Evolutionary conservation across 1,284 basidiomycete genomes (phyloP).

Genomic region (Sporisorium exsertum): DNA sequence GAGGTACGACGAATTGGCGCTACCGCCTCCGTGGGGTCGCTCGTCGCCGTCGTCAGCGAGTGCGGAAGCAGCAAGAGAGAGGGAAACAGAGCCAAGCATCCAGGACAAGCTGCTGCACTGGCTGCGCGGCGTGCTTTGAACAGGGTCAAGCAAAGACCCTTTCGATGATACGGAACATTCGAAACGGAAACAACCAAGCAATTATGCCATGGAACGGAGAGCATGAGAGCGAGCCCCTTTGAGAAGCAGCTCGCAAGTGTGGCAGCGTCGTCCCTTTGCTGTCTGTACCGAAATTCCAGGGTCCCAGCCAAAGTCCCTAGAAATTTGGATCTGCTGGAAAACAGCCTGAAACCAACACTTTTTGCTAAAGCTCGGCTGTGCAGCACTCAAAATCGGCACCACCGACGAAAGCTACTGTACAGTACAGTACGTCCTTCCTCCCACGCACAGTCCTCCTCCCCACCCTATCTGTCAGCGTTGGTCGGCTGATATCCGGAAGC

Average conservation of each 20-base stretch:
- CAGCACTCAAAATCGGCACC: neutral
- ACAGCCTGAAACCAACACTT: neutral
- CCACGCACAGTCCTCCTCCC: neutral
- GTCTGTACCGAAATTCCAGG: neutral
- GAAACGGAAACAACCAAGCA: too few relatives aligned
- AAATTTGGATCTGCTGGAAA: neutral
- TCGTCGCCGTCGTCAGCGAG: conserved; percentile 2
- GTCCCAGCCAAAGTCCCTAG: neutral
- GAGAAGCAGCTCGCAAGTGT: neutral
- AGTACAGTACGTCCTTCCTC: too few relatives aligned
- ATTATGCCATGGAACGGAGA: too few relatives aligned
- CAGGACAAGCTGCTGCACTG: conserved; percentile 16
- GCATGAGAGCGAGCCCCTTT: too few relatives aligned
- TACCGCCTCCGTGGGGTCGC: conserved; percentile 44
- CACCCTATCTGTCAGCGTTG: neutral
- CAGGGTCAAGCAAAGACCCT: neutral
- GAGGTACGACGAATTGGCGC: conserved; percentile 51
- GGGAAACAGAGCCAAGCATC: neutral
- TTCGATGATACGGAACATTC: too few relatives aligned
- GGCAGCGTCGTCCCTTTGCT: neutral
- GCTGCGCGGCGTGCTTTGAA: conserved; percentile 26
- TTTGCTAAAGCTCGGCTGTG: neutral
- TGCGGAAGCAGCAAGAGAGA: neutral
- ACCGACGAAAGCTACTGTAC: too few relatives aligned
- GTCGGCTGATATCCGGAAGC: neutral